Evolutionary conservation across 257 asterid genomes (phyloP), one percentile per base, ranked within the genome.

Genomic region (Solanum habrochaites): DNA sequence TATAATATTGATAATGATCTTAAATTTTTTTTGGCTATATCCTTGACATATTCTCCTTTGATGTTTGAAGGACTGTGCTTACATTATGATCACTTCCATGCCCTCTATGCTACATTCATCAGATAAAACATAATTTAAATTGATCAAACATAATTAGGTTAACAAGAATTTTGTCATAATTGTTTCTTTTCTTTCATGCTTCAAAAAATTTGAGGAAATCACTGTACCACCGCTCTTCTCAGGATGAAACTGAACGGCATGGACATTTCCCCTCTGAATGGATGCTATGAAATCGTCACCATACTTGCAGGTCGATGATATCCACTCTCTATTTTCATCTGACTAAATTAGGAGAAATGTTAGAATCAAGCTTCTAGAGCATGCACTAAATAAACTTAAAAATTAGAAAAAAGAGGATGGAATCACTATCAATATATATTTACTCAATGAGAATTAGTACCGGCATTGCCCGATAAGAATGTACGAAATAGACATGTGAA

Each of bases 221-320:
- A 42, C 78, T 93, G 77, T 85, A 96, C 99, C 98, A 83, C 98
- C 99, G 92, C 98, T 97, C 93, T 95, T 97, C 91, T 97, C 99
- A 3, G 99, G 99, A 88, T 97, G 99, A 89, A 97, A 97, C 90
- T 97, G 99, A 81, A 95, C 99, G 25, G 98, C 99, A 25, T 95
- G 96, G 69, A 95, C 98, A 88, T 95, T 95, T 90, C 99, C 99
- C 90, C 91, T 90, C 89, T 94, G 92, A 85, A 97, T 89, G 69
- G 99, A 95, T 84, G 99, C 96, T 88, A 97, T 93, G 86, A 97
- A 97, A 80, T 91, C 87, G 86, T 88, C 94, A 15, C 98, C 98
- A 80, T 97, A 97, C 86, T 92, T 91, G 93, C 99, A 97, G 71
- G 94, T 91, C 12, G 99, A 93, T 70, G 99, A 94, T 83, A 95